Conservation (phyloP, 2,329 filamentous ascomycete genomes). For the Intubia oerlemansii region DNA sequence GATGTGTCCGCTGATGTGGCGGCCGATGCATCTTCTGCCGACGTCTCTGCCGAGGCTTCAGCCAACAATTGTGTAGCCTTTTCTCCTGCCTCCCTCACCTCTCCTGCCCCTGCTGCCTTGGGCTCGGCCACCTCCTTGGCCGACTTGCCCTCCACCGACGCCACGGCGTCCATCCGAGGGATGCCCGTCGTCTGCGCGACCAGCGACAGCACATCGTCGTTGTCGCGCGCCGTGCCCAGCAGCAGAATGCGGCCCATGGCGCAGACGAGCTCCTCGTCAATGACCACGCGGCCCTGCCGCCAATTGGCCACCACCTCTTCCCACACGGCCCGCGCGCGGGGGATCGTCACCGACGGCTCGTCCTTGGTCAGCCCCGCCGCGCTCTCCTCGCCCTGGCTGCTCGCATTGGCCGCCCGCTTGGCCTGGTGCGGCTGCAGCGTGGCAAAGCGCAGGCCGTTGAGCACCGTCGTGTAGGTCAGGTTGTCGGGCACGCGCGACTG, state of each 20-base stretch:
- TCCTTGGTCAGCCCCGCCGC: constrained; percentile 7
- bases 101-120: too few relatives aligned
- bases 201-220: constrained; percentile 50
- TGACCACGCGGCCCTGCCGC: constrained; percentile 42
- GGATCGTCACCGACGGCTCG: constrained; percentile 25
- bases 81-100: too few relatives aligned
- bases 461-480: constrained; percentile 61
- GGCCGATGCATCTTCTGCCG: too few relatives aligned
- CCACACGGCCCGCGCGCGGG: constrained; percentile 59
- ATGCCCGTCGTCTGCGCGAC: constrained; percentile 69
- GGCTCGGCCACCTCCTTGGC: background rate
- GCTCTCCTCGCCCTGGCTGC: constrained; percentile 1
- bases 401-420: constrained; percentile 9
- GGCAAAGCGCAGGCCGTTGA: constrained; percentile 48
- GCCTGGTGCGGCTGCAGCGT: constrained; percentile 13
- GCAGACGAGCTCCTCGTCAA: constrained; percentile 64
- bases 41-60: too few relatives aligned
- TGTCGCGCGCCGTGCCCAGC: constrained; percentile 39
- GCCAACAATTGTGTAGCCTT: too few relatives aligned
- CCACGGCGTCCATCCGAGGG: constrained; percentile 23
- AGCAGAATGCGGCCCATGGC: constrained; percentile 66
- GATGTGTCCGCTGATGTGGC: too few relatives aligned
- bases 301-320: constrained; percentile 57
- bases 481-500: constrained; percentile 41
- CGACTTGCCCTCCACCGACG: background rate